Base-by-base conservation (phyloP, 352 stramenopile species). In the Globisporangium yorkense region DNA sequence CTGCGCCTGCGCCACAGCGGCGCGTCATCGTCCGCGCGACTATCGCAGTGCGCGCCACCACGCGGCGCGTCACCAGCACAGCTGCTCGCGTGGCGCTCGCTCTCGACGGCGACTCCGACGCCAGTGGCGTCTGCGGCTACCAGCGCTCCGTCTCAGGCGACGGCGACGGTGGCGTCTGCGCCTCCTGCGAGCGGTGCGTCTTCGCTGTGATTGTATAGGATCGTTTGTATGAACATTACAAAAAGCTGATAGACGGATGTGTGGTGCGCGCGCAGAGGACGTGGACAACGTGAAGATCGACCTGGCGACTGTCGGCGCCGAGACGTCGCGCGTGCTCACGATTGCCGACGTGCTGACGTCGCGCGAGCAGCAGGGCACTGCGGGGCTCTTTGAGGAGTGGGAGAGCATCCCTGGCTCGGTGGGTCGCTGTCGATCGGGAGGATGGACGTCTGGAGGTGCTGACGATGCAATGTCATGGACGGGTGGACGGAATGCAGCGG, bases 371-470 rank as follows among this genome's bases (percentile, higher is more conserved):
- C 71, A 89, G 37, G 48, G 75, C 48, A 56, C 56, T 4, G 47
- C 57, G 21, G 41, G 46, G 21, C 64, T 65, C n/a, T 88, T 87
- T 67, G 82, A 88, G 24, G 69, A 87, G 58, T 92, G 82, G 82
- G 80, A 89, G 54, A 92, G 82, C 70, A 84, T 92, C 56, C 57
- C 68, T 0, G 76, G 67, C 45, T 78, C 71, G 62, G 80, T 91
- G 51, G 51, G 75, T 60, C 12, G 0, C 8, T 21, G 20, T 24
- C 3, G 33, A 15, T 3, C 15, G 5, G 27, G 15, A 47, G 24
- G 7, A 8, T 10, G 20, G 10, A 21, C 6, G 45, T 13, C 13
- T 33, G 18, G 18, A 16, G 35, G 13, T 21, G 13, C 8, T 43
- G 37, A 43, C 37, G 37, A 18, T 43, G 24, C 24, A 1, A 27